Base-by-base conservation (phyloP, 2,329 filamentous ascomycete species). In the Aspergillus sergii region DNA sequence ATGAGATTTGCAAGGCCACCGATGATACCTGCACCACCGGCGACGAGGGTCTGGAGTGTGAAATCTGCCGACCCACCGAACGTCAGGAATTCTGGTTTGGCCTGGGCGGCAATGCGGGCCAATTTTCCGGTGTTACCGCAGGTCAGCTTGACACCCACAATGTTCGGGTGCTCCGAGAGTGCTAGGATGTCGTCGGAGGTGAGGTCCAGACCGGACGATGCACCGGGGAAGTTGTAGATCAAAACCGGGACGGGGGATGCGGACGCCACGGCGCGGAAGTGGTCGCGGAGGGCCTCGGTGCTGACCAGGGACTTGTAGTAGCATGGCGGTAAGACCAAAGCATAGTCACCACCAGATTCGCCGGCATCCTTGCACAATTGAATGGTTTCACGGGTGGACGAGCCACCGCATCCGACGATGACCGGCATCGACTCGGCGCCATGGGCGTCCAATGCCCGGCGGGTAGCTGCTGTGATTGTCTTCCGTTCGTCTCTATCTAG, bases 31-130 rank as follows among this genome's bases (percentile, higher is more conserved):
- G 88, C 90, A 50, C 92, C 92, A 55, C 92, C 92, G 55, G 88
- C 91, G 64, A 90, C 85, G 5, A 94, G 85, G 1, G 92, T 94
- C 80, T 94, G 93, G 32, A 92, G 84, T 0, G 92, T 93, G 78
- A 96, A 96, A 79, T 96, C 93, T 73, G 91, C 92, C 76, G 95
- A 92, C 68, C 92, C 93, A 53, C 92, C 92, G 73, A 95, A 93
- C 23, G 92, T 92, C 86, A 95, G 91, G 82, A 94, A 96, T 9
- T 79, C 80, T 19, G 71, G 59, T 57, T 77, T 75, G 28, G 84
- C 78, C 28, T 78, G 76, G 2, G 84, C 81, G 0, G 83, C 81
- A 4, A 93, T 82, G 10, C 90, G 82, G 4, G 87, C 86, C 56
- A 92, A 84, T 77, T 92, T 92, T 63, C 88, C 90, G 36, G 91